Evolutionary conservation across 1,284 basidiomycete genomes (phyloP).

Genomic region (Rhodotorula sp.): DNA sequence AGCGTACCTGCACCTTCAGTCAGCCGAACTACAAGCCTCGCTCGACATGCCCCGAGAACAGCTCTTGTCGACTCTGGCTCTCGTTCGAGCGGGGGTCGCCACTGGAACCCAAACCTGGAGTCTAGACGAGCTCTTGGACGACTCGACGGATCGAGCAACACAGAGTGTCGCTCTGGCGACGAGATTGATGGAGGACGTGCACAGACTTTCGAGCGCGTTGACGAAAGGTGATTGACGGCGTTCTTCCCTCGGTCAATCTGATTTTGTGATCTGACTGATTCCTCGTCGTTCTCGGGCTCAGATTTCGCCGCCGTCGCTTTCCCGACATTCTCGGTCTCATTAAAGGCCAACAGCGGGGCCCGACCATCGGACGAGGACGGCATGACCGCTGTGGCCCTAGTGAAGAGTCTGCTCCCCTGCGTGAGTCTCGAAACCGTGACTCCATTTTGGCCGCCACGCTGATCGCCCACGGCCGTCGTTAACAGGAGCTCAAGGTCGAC

Average conservation of each 20-base stretch:
- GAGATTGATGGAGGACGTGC: constrained; percentile 59
- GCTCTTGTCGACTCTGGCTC: constrained; percentile 43
- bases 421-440: constrained; percentile 54
- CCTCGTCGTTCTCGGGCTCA: constrained; percentile 44
- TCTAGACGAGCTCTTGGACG: constrained; percentile 19
- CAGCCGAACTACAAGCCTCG: constrained; percentile 57
- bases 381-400: constrained; percentile 58
- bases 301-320: constrained; percentile 67
- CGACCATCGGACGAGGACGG: constrained; percentile 64
- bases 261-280: too few relatives aligned
- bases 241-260: too few relatives aligned
- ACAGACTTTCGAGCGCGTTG: constrained; percentile 55
- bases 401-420: constrained; percentile 68
- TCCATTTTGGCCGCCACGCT: neutral
- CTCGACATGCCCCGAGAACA: constrained; percentile 42
- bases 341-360: constrained; percentile 54
- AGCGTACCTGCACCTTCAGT: constrained; percentile 65
- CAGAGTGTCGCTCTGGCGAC: constrained; percentile 50
- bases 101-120: constrained; percentile 34
- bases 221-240: constrained; percentile 57
- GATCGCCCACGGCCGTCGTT: neutral
- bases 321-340: constrained; percentile 60
- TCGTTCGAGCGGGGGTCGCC: constrained; percentile 43
- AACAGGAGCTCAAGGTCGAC: constrained; percentile 44
- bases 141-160: neutral